A percentile compares a stretch with the other conserved stretches of the same genome.
Evolutionary conservation across 1,284 basidiomycete genomes (phyloP).

Genomic region (Athelia psychrophila): DNA sequence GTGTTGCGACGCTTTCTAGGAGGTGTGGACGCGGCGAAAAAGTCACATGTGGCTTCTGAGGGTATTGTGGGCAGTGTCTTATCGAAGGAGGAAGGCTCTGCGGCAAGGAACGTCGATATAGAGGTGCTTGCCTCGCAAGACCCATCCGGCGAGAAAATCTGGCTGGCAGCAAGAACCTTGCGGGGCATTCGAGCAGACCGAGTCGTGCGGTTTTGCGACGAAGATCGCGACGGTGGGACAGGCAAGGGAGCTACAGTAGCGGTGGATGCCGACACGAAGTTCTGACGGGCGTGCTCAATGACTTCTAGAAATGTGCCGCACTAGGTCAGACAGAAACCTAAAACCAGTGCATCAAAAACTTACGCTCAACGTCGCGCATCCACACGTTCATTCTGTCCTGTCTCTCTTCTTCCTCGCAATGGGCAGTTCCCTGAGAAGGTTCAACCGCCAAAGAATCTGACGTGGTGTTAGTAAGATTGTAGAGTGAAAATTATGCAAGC

Average conservation of each 20-base stretch:
- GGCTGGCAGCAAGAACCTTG: slow-evolving; percentile 60
- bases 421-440: neutral
- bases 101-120: slow-evolving; percentile 25
- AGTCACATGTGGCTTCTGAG: slow-evolving; percentile 14
- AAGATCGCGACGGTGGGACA: slow-evolving; percentile 51
- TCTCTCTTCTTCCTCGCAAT: slow-evolving; percentile 41
- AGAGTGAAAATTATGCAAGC: neutral
- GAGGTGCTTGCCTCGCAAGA: slow-evolving; percentile 28
- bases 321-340: slow-evolving; percentile 10
- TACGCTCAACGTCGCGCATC: slow-evolving; percentile 78
- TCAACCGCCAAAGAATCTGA: neutral
- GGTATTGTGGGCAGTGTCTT: slow-evolving; percentile 24
- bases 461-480: slow-evolving; percentile 4
- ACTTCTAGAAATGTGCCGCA: slow-evolving; percentile 49
- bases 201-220: slow-evolving; percentile 37
- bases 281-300: slow-evolving; percentile 71
- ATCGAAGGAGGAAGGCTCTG: slow-evolving; percentile 7
- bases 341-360: slow-evolving; percentile 24
- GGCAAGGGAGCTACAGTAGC: slow-evolving; percentile 55
- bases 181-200: slow-evolving; percentile 55
- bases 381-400: slow-evolving; percentile 71
- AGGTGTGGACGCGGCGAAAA: slow-evolving; percentile 38
- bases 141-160: slow-evolving; percentile 59
- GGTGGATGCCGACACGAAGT: slow-evolving; percentile 43
- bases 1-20: slow-evolving; percentile 60